These are phyloP conservation scores for Ceratocystis papillata DNA, from an alignment of 2,329 filamentous ascomycete species.

Conservation along the genomic window DNA sequence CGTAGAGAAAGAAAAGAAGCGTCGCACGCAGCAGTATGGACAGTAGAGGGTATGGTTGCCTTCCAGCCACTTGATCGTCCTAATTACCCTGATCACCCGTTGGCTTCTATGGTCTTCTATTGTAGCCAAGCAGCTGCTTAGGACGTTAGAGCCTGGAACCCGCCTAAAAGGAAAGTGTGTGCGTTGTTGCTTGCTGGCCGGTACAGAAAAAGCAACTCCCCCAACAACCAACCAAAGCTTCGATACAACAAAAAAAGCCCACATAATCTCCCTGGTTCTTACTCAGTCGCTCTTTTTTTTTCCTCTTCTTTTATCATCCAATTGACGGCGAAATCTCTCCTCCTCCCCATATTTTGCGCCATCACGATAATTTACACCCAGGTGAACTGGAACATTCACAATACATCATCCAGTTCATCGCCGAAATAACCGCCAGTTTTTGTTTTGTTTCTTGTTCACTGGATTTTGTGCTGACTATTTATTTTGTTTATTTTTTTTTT, in stretches of 20 bases:
- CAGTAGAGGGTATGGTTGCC: neutral
- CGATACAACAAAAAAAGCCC: slow-evolving; percentile 19
- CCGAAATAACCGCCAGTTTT: neutral
- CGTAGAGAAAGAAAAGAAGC: neutral
- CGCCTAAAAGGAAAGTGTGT: neutral
- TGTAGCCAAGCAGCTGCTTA: slow-evolving; percentile 1
- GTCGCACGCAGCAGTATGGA: neutral
- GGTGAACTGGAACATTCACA: neutral
- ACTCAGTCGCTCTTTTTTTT: slow-evolving; percentile 16
- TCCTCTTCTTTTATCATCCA: slow-evolving; percentile 7
- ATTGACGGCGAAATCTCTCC: slow-evolving; percentile 11
- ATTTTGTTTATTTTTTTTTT: neutral
- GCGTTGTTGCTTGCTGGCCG: neutral
- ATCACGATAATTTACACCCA: slow-evolving; percentile 3
- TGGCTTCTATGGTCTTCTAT: slow-evolving; percentile 1
- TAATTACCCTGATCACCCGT: neutral
- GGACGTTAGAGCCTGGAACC: neutral
- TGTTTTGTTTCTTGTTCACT: neutral
- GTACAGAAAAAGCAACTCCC: slow-evolving; percentile 9
- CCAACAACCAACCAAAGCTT: slow-evolving; percentile 16
- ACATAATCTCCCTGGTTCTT: slow-evolving; percentile 16
- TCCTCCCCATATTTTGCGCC: slow-evolving; percentile 11
- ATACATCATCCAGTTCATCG: neutral
- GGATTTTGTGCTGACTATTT: neutral
- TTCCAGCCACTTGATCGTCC: neutral